These are phyloP conservation scores for Coemansia sp. DNA, from an alignment of 192 early-diverging fungal species.

Conservation along the genomic window DNA sequence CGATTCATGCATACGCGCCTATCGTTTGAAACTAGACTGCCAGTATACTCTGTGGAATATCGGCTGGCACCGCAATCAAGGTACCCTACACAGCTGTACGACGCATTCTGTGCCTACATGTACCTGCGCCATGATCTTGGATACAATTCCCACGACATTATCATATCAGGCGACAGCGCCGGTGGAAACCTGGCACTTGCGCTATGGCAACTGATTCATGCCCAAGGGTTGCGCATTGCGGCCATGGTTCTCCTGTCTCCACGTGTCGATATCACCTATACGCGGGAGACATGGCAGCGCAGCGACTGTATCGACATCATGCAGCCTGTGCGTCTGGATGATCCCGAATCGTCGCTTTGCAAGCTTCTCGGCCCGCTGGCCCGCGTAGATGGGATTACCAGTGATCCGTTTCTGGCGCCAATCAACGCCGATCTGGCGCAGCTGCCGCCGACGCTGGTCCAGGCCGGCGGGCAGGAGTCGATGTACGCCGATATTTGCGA, in stretches of 20 bases:
- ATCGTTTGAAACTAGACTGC: conserved; percentile 46
- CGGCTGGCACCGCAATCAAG: conserved; percentile 76
- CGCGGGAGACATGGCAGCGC: conserved; percentile 15
- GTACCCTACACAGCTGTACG: conserved; percentile 81
- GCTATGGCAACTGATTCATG: conserved; percentile 29
- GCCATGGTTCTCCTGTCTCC: conserved; percentile 36
- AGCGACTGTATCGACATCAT: conserved; percentile 21
- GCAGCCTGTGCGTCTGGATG: background rate
- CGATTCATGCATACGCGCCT: conserved; percentile 46
- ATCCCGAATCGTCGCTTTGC: background rate
- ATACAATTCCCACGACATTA: conserved; percentile 13
- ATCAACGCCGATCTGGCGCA: conserved; percentile 16
- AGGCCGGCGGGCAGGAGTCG: conserved; percentile 32
- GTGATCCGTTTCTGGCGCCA: conserved; percentile 41
- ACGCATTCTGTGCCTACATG: conserved; percentile 73
- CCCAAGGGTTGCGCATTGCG: background rate
- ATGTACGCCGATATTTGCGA: conserved; percentile 43
- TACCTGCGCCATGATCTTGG: conserved; percentile 52
- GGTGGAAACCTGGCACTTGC: conserved; percentile 49
- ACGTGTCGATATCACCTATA: conserved; percentile 34
- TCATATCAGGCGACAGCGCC: conserved; percentile 49
- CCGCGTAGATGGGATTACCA: background rate
- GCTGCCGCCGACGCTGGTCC: conserved; percentile 42
- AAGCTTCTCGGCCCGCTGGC: conserved; percentile 17
- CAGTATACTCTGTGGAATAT: conserved; percentile 65